phyloP scores from a whole-genome alignment of 768 basidiomycete genomes.

The Auricularia sp. region DNA sequence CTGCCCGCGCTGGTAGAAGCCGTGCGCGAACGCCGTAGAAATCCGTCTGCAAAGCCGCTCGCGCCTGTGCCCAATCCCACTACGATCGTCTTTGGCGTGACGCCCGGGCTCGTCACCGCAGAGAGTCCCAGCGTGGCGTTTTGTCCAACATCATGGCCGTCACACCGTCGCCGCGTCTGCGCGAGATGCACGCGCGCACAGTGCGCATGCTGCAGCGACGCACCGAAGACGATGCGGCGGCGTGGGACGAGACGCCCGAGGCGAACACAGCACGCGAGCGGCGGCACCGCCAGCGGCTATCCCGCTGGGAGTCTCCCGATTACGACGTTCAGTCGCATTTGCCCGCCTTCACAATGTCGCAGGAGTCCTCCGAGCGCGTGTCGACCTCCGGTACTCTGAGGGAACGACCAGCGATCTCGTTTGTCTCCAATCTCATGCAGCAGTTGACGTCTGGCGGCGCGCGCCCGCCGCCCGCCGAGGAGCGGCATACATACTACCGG shows the following conservation, averaged over 20 bases:
- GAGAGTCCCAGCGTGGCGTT: neutral
- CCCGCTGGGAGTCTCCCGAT: slow-evolving; percentile 64
- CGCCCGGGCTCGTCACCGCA: slow-evolving; percentile 36
- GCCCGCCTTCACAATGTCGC: slow-evolving; percentile 20
- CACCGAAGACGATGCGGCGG: slow-evolving; percentile 20
- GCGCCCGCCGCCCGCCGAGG: neutral
- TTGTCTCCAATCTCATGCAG: neutral
- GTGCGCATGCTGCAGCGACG: neutral
- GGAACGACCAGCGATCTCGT: neutral
- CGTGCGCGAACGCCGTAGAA: slow-evolving; percentile 65
- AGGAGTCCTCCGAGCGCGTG: neutral
- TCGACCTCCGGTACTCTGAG: neutral
- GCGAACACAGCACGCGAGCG: slow-evolving; percentile 61
- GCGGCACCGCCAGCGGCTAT: slow-evolving; percentile 59
- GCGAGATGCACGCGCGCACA: neutral
- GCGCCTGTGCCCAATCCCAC: slow-evolving; percentile 60
- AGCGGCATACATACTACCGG: slow-evolving; percentile 43
- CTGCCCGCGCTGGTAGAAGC: slow-evolving; percentile 70
- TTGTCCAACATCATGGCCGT: neutral
- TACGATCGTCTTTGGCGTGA: slow-evolving; percentile 80
- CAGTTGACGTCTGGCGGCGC: neutral
- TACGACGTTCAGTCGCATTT: slow-evolving; percentile 49
- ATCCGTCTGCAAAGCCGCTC: slow-evolving; percentile 46
- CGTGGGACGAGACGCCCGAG: slow-evolving; percentile 54
- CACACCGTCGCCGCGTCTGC: neutral